Conservation (phyloP, 257 asterid species). For the Nicotiana knightiana region DNA sequence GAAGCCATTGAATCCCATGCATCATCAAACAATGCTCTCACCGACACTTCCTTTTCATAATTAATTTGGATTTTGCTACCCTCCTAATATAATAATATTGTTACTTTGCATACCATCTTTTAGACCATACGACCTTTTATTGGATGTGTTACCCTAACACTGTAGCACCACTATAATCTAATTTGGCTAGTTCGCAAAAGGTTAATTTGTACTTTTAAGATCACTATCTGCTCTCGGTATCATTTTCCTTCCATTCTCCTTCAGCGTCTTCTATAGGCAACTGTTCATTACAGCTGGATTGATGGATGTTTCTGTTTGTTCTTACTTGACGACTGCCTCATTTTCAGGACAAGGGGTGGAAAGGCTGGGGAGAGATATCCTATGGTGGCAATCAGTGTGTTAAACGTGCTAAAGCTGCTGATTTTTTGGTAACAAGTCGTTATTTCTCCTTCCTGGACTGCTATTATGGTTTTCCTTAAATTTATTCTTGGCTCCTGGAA, state of each 20-base stretch:
- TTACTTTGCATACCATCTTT: not conserved
- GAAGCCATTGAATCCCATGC: not conserved
- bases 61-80: not conserved
- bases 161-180: not conserved
- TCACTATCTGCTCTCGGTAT: not conserved
- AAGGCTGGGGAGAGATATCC: slow-evolving; percentile 99
- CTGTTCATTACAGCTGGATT: not conserved
- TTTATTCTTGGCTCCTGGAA: not conserved
- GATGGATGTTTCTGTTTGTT: not conserved
- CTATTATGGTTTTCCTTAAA: not conserved
- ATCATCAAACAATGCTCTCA: not conserved
- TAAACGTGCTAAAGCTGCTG: slow-evolving; percentile 91
- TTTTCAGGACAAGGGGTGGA: slow-evolving; percentile 82
- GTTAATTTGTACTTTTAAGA: not conserved
- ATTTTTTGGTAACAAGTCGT: slow-evolving; percentile 54
- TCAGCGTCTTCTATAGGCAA: not conserved
- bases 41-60: not conserved
- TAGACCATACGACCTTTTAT: not conserved
- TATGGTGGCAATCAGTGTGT: slow-evolving; percentile 75
- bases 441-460: not conserved
- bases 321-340: not conserved
- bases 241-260: not conserved
- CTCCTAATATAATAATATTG: not conserved
- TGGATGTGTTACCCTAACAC: not conserved
- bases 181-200: not conserved